Evolutionary conservation across 768 basidiomycete species (phyloP).

Genomic region (Kwoniella dejecticola): DNA sequence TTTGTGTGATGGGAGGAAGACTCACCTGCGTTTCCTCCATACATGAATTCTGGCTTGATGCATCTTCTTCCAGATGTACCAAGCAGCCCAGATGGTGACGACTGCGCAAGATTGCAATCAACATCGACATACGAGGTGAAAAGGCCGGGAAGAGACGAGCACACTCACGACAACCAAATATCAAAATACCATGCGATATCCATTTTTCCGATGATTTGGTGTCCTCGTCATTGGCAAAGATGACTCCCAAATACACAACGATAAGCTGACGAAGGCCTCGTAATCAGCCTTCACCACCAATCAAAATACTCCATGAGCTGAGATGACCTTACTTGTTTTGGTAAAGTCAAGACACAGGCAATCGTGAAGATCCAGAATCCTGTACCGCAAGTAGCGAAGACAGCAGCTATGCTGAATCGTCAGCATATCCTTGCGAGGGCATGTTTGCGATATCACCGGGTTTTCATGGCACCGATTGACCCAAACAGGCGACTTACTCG

Average conservation of each 20-base stretch:
- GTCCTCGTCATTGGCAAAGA: constrained; percentile 52
- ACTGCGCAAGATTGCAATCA: constrained; percentile 20
- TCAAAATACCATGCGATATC: constrained; percentile 71
- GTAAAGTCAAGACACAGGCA: constrained; percentile 46
- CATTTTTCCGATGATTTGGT: constrained; percentile 62
- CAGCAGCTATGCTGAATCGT: constrained; percentile 31
- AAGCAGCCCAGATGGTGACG: constrained; percentile 62
- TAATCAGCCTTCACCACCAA: too few relatives aligned
- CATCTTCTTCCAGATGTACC: constrained; percentile 59
- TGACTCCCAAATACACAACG: constrained; percentile 83
- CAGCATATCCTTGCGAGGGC: not conserved
- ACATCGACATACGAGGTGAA: not conserved
- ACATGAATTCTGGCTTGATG: constrained; percentile 46
- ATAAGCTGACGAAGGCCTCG: constrained; percentile 63
- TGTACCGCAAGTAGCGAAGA: constrained; percentile 54
- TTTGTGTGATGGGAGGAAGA: not conserved
- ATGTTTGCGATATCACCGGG: too few relatives aligned
- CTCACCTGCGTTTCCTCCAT: constrained; percentile 49
- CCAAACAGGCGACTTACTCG: constrained; percentile 21
- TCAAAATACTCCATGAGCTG: too few relatives aligned
- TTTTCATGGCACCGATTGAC: too few relatives aligned
- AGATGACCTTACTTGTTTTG: constrained; percentile 51
- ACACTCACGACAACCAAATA: constrained; percentile 60
- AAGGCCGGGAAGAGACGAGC: not conserved
- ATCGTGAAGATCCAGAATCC: constrained; percentile 49